Evolutionary conservation across 164 flowering plant genomes (phyloP).

Genomic region (Macadamia tetraphylla): DNA sequence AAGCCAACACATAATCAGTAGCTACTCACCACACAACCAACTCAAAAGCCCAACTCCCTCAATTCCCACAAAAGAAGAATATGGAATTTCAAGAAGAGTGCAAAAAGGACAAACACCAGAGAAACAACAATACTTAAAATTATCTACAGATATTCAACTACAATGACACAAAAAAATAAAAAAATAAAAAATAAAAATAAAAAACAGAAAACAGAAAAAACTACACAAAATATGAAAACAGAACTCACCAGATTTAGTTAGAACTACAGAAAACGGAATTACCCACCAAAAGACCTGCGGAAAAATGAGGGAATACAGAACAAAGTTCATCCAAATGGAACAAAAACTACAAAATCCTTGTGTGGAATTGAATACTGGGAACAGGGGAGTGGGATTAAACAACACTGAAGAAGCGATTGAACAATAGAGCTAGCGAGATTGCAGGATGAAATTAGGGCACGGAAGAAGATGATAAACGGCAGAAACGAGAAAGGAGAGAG

Average conservation of each 20-base stretch:
- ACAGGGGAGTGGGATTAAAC: background rate
- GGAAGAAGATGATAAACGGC: slow-evolving; percentile 6
- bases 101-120: background rate
- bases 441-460: slow-evolving; percentile 12
- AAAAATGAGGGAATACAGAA: background rate
- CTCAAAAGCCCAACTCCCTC: background rate
- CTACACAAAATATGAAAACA: background rate
- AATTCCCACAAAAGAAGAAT: background rate
- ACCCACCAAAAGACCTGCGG: slow-evolving; percentile 1
- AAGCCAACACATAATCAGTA: background rate
- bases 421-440: background rate
- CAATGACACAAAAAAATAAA: background rate
- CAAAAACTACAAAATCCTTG: slow-evolving; percentile 9
- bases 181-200: background rate
- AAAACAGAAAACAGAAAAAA: background rate
- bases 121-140: background rate
- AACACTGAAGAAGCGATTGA: slow-evolving; percentile 7
- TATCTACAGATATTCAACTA: background rate
- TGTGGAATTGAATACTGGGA: slow-evolving; percentile 10
- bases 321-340: background rate
- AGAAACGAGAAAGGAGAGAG: slow-evolving; percentile 11
- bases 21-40: slow-evolving; percentile 1
- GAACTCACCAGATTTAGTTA: slow-evolving; percentile 5
- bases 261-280: background rate
- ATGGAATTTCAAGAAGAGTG: background rate